Conservation (phyloP, 805 yeast genomes). For the Pichia thaimueangensis region DNA sequence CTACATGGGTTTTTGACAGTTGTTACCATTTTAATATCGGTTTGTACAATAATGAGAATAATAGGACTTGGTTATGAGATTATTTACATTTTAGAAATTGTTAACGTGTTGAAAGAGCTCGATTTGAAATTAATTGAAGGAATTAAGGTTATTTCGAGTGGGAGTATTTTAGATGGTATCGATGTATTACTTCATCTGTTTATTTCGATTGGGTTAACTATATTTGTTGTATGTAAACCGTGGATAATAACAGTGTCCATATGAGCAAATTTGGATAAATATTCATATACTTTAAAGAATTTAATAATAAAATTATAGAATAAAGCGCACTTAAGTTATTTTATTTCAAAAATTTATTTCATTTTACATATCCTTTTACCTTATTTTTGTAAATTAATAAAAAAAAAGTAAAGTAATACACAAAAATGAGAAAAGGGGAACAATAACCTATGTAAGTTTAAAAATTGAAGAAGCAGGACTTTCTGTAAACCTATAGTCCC, state of each 20-base stretch:
- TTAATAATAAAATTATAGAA: no score
- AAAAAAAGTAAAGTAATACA: no score
- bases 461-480: conserved; percentile 48
- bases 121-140: conserved; percentile 10
- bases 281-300: no score
- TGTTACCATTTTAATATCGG: neutral
- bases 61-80: conserved; percentile 3
- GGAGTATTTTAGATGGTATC: conserved; percentile 10
- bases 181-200: conserved; percentile 14
- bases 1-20: neutral
- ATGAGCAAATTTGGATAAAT: neutral
- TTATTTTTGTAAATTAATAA: no score
- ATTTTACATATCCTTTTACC: no score
- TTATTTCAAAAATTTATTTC: no score
- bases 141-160: conserved; percentile 14
- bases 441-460: conserved; percentile 8
- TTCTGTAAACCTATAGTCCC: conserved; percentile 62
- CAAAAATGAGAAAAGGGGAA: no score
- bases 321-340: no score
- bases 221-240: conserved; percentile 7
- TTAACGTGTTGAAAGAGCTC: conserved; percentile 9
- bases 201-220: conserved; percentile 8
- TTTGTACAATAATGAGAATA: conserved; percentile 2
- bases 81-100: conserved; percentile 3
- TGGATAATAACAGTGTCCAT: conserved; percentile 7